Base-by-base conservation (phyloP, 768 basidiomycete species). In the Leucocoprinus sp. region DNA sequence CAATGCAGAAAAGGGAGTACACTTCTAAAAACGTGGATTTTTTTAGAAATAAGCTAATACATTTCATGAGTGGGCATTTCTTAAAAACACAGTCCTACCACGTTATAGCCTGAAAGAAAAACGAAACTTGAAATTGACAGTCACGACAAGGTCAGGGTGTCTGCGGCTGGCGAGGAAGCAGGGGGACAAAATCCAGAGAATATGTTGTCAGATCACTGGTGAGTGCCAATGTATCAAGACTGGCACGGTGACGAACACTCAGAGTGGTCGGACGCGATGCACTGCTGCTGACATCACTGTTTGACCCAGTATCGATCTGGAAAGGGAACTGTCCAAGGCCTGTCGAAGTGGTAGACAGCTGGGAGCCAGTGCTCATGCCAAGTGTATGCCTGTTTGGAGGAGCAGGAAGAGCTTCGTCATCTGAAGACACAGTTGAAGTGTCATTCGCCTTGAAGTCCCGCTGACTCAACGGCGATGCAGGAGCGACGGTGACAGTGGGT, bases 271-370 rank as follows among this genome's bases (percentile, higher is more conserved):
- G 64, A 18, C 56, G 53, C 31, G 40, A 42, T 7, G 40, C 35
- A 8, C 60, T 45, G 28, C 54, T 49, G 42, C 51, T 52, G 17
- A 11, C 31, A 31, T 75, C 75, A 14, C 57, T 50, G 27, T 56
- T 63, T 31, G 59, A 60, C 45, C 80, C 79, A 24, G 79, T 69
- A 52, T 87, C 85, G 56, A 91, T 86, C 50, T 89, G 85, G 76
- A 91, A 91, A 29, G 87, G 81, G 72, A 88, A 91, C 19, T 82
- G 83, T 14, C 82, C 84, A 31, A 91, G 67, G n/a, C 86, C 88
- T 19, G 83, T 80, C 17, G 85, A 85, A 26, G 79, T 76, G 3
- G 84, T 83, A 8, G 87, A 88, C 26, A 84, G 57, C 58, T 85
- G 77, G n/a, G 84, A 88, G 8, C 70, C 81, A 4, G 80, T 82